Conservation (phyloP, 768 basidiomycete species). For the Xerocomus brunneocitrinus region DNA sequence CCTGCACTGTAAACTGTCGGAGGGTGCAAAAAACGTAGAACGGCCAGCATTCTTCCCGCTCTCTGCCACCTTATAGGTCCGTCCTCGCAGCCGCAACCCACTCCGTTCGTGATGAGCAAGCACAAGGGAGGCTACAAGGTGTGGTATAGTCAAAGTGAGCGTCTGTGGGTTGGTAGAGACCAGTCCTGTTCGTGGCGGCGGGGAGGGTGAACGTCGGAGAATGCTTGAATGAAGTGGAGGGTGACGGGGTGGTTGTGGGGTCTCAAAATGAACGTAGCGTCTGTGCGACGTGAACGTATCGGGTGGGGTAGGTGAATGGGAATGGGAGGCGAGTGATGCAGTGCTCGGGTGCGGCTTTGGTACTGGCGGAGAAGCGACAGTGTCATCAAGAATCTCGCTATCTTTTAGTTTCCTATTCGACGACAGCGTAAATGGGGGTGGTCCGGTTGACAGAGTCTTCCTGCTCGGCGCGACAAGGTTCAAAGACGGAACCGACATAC, state of each 20-base stretch:
- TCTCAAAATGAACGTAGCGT: conserved; percentile 25
- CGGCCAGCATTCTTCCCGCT: conserved; percentile 9
- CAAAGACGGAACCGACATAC: conserved; percentile 21
- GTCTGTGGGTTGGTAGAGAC: conserved; percentile 5
- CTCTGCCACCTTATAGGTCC: conserved; percentile 1
- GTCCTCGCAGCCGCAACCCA: conserved; percentile 18
- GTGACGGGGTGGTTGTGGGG: conserved; percentile 1
- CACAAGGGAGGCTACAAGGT: conserved; percentile 29
- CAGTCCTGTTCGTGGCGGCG: conserved; percentile 14
- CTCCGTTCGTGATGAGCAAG: conserved; percentile 25
- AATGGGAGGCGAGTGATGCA: conserved; percentile 4
- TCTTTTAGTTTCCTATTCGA: background rate
- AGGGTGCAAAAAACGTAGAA: conserved; percentile 6
- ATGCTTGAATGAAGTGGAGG: conserved; percentile 2
- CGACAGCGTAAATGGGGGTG: background rate
- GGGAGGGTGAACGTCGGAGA: conserved; percentile 25
- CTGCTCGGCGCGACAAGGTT: conserved; percentile 11
- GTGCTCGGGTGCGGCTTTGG: background rate
- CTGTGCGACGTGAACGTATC: conserved; percentile 3
- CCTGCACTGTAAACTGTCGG: conserved; percentile 1
- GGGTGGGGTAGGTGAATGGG: conserved; percentile 1
- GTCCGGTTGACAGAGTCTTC: conserved; percentile 1
- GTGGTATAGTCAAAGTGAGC: conserved; percentile 27
- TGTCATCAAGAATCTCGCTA: background rate
- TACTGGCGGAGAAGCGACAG: background rate